Conservation (phyloP, 345 rosid genomes). For the Euphorbia tirucalli region DNA sequence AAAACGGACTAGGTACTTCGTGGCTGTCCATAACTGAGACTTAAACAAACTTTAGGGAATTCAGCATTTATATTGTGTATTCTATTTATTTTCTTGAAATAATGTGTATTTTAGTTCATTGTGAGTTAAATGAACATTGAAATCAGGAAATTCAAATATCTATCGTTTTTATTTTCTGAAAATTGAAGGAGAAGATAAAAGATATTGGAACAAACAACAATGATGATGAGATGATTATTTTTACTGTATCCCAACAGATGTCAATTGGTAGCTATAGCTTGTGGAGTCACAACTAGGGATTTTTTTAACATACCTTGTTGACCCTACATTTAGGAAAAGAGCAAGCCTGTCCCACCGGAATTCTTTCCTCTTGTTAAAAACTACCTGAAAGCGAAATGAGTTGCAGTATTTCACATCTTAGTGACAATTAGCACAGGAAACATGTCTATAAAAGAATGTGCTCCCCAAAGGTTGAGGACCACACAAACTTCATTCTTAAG, state of each 20-base stretch:
- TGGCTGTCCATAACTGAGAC: background rate
- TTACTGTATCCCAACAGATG: background rate
- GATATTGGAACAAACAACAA: background rate
- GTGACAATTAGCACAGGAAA: background rate
- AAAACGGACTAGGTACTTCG: background rate
- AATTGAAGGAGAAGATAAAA: background rate
- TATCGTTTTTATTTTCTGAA: background rate
- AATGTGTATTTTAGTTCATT: background rate
- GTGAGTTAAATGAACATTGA: background rate
- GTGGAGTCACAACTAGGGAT: background rate
- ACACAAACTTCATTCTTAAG: background rate
- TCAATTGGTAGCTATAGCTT: background rate
- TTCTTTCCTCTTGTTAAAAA: conserved; percentile 74
- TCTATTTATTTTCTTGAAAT: too few relatives aligned
- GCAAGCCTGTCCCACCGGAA: conserved; percentile 81
- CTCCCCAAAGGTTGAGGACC: background rate
- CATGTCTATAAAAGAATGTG: background rate
- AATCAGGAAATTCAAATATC: background rate
- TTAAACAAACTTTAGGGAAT: background rate
- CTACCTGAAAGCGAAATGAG: conserved; percentile 44
- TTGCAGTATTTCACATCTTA: conserved; percentile 2
- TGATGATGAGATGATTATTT: background rate
- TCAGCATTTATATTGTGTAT: background rate
- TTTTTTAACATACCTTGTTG: conserved; percentile 46
- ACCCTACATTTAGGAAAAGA: conserved; percentile 65